Evolutionary conservation across 768 basidiomycete species (phyloP), one percentile per base, ranked within the genome.

Genomic region (Calvatia gigantea): DNA sequence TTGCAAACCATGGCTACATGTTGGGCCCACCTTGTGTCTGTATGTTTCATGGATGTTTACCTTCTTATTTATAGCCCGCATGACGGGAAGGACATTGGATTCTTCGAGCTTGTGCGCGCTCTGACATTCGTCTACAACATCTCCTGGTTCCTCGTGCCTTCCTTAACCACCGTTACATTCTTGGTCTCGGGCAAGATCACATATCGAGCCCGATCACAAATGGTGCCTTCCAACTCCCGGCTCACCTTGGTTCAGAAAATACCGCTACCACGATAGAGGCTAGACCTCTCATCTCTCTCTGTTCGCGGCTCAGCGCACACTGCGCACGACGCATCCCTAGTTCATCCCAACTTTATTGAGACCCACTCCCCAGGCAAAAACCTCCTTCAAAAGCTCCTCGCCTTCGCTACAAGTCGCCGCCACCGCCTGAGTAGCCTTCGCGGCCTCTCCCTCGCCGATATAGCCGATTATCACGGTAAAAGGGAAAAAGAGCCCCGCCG

Each of bases 281-380:
- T 73, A 12, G 61, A 69, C 35, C 66, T 69, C 2, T 49, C 56
- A 5, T 60, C 64, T 1, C 80, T 88, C 29, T 80, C 83, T 0
- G 60, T 67, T 14, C 80, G 84, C 54, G 83, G 83, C 39, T 53
- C 65, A 5, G n/a, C n/a, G 54, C 78, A 74, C 38, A 83, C 89
- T 48, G 80, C 88, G 51, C 88, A 90, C 68, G 74, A 88, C 58
- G 84, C 78, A 4, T 82, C 85, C 1, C 73, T 89, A 25, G 83
- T 82, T 1, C 87, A 85, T 59, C 71, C 56, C 11, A 64, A 65
- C 64, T 60, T 28, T 56, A 63, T 52, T 1, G 66, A 73, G 4
- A 66, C 71, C 0, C 75, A 73, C 49, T 71, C 79, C 0, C 84
- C 84, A 19, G 64, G 81, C 71, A 58, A 75, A 65, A 25, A 49